Evolutionary conservation across 305 asterid genomes (phyloP), one percentile per base, ranked within the genome.

Genomic region (Lippia alba): DNA sequence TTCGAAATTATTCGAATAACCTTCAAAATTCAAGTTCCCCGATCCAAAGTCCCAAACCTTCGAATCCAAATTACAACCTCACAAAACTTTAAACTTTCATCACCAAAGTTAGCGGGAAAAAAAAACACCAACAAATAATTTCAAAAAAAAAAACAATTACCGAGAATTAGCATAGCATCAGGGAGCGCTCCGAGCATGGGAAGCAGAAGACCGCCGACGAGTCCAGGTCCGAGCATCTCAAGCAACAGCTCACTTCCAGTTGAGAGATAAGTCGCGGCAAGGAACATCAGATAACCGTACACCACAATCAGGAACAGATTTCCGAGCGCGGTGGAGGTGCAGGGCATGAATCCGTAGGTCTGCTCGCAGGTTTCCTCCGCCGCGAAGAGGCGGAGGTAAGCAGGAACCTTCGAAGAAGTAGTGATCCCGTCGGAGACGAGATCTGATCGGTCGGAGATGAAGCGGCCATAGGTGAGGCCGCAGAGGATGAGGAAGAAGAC

Each of bases 101-200:
- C 12, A 44, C 49, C 49, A 51, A 51, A 51, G 12, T 15, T 5
- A 17, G 30, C 2, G 54, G 18, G 5, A 48, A 16, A 51, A 50
- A 50, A 17, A 17, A 17, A 6, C 10, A 16, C 8, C 11, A 11
- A 44, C 10, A n/a, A 16, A 51, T 5, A 7, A 17, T 18, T 51
- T 12, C 15, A 64, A 44, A 6, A 24, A 18, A 8, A 57, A n/a
- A 0, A 8, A 45, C 6, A 39, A 15, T 61, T 85, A 93, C 99
- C 99, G 3, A 94, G 87, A 66, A 94, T 90, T 53, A 94, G 98
- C 93, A 94, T 82, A 20, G 98, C 98, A 72, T 94, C 98, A 1
- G 99, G 99, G 69, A 94, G 96, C 59, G 99, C 97, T 34, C 98
- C 98, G 67, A 94, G 98, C 0, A 92, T 72, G 10, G 99, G 99